Evolutionary conservation across 352 stramenopile genomes (phyloP), one percentile per base, ranked within the genome.

Genomic region (Aphanomyces cochlioides): DNA sequence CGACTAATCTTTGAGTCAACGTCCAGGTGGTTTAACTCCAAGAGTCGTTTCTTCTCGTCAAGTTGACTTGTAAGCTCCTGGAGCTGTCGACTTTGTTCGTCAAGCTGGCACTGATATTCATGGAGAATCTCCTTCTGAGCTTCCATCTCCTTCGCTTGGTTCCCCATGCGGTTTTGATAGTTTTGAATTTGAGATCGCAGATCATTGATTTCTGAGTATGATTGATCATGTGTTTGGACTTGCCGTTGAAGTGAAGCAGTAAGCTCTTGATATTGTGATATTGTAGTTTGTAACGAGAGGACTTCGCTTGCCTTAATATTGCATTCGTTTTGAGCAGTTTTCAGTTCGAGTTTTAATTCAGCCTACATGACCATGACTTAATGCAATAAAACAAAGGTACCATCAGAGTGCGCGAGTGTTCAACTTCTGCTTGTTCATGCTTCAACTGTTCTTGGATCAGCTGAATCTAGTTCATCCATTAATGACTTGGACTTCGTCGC

Each of bases 261-360:
- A 37, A 40, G 54, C 10, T 37, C 57, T 66, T 66, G 21, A 41
- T 50, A 66, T 38, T 66, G 57, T 13, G 15, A n/a, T 15, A 66
- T 66, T 10, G 57, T 45, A 41, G 28, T 48, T 50, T 66, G 57
- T n/a, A 66, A 34, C n/a, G 57, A 47, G 28, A 17, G 19, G 2
- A 50, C 37, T 34, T 66, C 57, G 39, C 37, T 50, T 15, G 36
- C 17, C 39, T 66, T 66, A 34, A 66, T 66, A 37, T 66, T 17
- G 39, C 37, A 47, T 50, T 66, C 57, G 3, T 66, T 66, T 50
- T 66, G 37, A 17, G 34, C 41, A 6, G 57, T 66, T 15, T 66
- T 48, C 12, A 66, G 10, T 38, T 47, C 3, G 5, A 66, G 57
- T 10, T 50, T 53, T 7, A 50, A 7, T 38, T 66, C 57, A 7